Conservation (phyloP, 768 basidiomycete species). For the Amylocystis lapponica region DNA sequence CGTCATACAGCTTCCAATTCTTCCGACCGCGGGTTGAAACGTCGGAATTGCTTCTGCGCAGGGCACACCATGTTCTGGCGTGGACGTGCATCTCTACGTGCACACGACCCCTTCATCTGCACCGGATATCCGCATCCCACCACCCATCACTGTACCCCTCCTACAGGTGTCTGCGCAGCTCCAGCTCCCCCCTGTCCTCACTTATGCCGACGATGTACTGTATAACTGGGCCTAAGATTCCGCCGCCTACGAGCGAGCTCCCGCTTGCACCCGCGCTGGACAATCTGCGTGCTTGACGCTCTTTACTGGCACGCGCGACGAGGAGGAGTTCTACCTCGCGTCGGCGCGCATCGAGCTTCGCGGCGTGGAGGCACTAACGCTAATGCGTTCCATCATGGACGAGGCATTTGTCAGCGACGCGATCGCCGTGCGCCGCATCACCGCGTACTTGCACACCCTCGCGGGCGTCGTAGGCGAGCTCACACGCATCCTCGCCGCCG, state of each 20-base stretch:
- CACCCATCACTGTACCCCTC: constrained; percentile 66
- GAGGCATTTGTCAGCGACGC: constrained; percentile 73
- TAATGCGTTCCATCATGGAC: constrained; percentile 84
- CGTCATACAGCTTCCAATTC: constrained; percentile 32
- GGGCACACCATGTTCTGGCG: constrained; percentile 50
- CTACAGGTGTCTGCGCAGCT: constrained; percentile 64
- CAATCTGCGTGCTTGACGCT: constrained; percentile 61
- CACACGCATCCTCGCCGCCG: constrained; percentile 48
- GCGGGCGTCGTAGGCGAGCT: constrained; percentile 62
- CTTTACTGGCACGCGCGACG: constrained; percentile 77
- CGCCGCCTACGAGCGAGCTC: constrained; percentile 9
- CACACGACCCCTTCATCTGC: constrained; percentile 31
- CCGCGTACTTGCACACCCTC: constrained; percentile 58
- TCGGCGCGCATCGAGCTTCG: constrained; percentile 84
- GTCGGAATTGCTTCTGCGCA: constrained; percentile 43
- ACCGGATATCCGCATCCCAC: constrained; percentile 54
- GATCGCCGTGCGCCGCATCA: constrained; percentile 42
- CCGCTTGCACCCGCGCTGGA: constrained; percentile 37
- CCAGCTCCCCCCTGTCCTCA: constrained; percentile 80
- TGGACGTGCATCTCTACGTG: constrained; percentile 53
- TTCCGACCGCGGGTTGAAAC: constrained; percentile 30
- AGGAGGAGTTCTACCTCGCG: constrained; percentile 82
- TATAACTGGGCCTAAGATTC: constrained; percentile 66
- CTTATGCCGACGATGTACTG: constrained; percentile 87
- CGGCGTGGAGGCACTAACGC: constrained; percentile 76